Evolutionary conservation across 257 asterid species (phyloP), one percentile per base, ranked within the genome.

Genomic region (Gentiana macrophylla): DNA sequence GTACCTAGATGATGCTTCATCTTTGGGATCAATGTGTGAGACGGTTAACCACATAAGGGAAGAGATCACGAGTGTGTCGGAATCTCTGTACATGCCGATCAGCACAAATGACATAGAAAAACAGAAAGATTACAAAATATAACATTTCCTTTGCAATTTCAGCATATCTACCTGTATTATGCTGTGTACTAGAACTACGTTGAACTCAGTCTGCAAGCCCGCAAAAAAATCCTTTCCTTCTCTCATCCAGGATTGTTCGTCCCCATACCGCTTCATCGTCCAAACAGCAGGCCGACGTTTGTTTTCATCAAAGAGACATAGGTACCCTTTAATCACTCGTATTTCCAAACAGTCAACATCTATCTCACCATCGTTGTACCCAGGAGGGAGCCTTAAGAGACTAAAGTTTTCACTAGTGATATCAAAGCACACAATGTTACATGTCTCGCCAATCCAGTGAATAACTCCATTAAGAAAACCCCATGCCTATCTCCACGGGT

Each of bases 381-480:
- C 60, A 2, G 8, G 6, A 38, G 60, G 60, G 9, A 49, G 60
- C 6, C 35, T 47, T 8, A 38, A 35, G 32, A 55, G 13, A 24
- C 60, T 55, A 38, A 55, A 55, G 37, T 55, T 9, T 55, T 55
- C 60, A 13, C 36, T 38, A 3, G 49, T 36, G 13, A 55, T 1
- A 24, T 55, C 47, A 15, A 55, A 55, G 32, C 49, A 38, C 35
- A 55, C 60, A 12, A 37, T 55, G 36, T 49, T 49, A 15, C 24
- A 55, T 47, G 60, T 47, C 35, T 55, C 60, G 37, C 24, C 49
- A 47, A 55, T 55, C 60, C 60, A 55, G 32, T 55, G 60, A 37
- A 55, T 11, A 36, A 41, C 36, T 38, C 60, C 60, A 37, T 55
- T 55, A 38, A 55, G 49, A 37, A 55, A 35, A 55, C 13, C 13